A percentile compares a stretch with the other conserved stretches of the same genome.
Conservation (phyloP, 177 flowering plant species). For the Vitis hybrid region DNA sequence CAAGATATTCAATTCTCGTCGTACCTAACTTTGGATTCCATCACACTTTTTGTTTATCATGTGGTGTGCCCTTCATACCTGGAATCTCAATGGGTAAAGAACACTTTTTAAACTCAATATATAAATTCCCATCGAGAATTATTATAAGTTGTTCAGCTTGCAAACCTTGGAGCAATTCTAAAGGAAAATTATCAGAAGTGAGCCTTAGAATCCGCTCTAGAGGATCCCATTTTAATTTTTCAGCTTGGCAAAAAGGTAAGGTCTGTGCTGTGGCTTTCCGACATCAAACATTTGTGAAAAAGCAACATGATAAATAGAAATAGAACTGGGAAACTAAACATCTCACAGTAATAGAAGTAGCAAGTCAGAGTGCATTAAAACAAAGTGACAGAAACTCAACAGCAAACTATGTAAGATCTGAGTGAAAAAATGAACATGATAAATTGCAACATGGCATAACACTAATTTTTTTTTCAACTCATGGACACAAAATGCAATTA, state of each 20-base stretch:
- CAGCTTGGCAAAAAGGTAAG: constrained; percentile 30
- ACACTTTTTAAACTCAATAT: not conserved
- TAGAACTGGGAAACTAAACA: not conserved
- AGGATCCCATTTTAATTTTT: constrained; percentile 16
- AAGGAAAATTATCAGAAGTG: constrained; percentile 24
- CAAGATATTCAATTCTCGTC: not conserved
- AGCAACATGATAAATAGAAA: not conserved
- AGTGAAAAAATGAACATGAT: not conserved
- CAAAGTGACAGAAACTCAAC: not conserved
- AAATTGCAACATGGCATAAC: too few species aligned
- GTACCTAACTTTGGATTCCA: constrained; percentile 43
- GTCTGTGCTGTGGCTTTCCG: constrained; percentile 20
- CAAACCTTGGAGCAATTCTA: constrained; percentile 38
- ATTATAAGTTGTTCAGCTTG: not conserved
- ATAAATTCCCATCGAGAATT: not conserved
- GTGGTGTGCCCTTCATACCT: constrained; percentile 14
- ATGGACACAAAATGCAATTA: not conserved
- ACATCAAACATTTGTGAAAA: constrained; percentile 1
- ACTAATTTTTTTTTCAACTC: not conserved
- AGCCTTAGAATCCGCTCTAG: constrained; percentile 24
- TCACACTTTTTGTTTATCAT: constrained; percentile 24
- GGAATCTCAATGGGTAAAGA: not conserved
- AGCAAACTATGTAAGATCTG: not conserved
- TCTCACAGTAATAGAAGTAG: not conserved
- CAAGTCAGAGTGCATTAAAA: not conserved